Evolutionary conservation across 306 rosid genomes (phyloP), one percentile per base, ranked within the genome.

Genomic region (Dicorynia guianensis): DNA sequence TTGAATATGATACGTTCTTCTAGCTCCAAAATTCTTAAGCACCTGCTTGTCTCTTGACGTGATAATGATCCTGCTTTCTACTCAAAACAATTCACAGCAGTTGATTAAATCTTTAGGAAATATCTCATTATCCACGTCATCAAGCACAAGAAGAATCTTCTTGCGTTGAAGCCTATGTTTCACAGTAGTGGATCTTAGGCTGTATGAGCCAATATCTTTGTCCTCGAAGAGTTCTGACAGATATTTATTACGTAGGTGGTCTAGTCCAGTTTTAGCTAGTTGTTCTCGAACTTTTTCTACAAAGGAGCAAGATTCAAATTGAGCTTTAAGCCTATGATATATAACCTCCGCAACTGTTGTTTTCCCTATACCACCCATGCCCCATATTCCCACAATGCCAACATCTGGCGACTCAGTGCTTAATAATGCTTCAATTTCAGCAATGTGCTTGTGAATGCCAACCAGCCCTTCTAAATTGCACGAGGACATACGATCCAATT

Each of bases 31-130:
- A 33, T 19, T 58, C 20, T 34, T 8, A 14, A 79, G 34, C 19
- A 66, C 36, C 19, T 72, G 18, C 4, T 0, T 35, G 30, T 71
- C 53, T 61, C 73, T 63, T 4, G 73, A 57, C 20, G 74, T 79
- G 10, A 79, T 54, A 34, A 79, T 57, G 13, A 79, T 69, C 11
- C 25, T 68, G 25, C 76, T 77, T 20, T 35, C 81, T 20, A 4
- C 10, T 56, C 80, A 63, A 48, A 59, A 77, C 55, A 54, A 49
- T 19, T 18, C 11, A 68, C 10, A 4, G 2, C 6, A 2, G 43
- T 67, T 40, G 1, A 30, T 56, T 19, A 80, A 55, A 20, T 18
- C 65, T 35, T 62, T 62, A 18, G 11, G n/a, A n/a, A 19, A 58
- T 4, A 50, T 13, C 7, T 33, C 40, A 4, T 50, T 19, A 43